Conservation (phyloP, 139 green algal species). For the Trebouxia sp. region DNA sequence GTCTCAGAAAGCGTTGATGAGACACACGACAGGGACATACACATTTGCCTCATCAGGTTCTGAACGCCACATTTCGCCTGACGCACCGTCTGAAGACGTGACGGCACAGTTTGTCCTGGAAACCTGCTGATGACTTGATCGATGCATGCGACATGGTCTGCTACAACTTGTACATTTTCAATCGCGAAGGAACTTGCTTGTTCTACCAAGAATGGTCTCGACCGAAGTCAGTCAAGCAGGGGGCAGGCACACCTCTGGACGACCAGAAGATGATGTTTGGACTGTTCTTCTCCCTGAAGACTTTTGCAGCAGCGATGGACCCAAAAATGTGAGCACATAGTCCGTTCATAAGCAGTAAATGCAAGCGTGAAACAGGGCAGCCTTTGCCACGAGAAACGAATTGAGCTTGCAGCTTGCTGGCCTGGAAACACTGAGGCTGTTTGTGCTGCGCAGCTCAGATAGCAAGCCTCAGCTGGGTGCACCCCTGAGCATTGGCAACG, state of each 20-base stretch:
- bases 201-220: slow-evolving; percentile 90
- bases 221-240: slow-evolving; percentile 72
- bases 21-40: no score
- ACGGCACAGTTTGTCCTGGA: no score
- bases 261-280: slow-evolving; percentile 97
- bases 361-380: no score
- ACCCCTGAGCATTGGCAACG: slow-evolving; percentile 71
- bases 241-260: slow-evolving; percentile 68
- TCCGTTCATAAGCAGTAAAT: no score
- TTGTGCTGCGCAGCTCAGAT: background rate
- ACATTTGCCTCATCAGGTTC: no score
- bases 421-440: no score
- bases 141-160: slow-evolving; percentile 45
- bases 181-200: slow-evolving; percentile 80
- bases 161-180: slow-evolving; percentile 86
- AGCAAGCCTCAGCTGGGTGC: slow-evolving; percentile 73
- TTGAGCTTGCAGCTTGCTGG: no score
- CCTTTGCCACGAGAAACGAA: no score
- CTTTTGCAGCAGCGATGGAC: slow-evolving; percentile 83
- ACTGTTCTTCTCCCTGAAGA: slow-evolving; percentile 89
- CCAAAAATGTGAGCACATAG: slow-evolving; percentile 65
- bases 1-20: no score
- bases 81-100: no score
- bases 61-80: no score
- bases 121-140: background rate